Evolutionary conservation across 2,329 filamentous ascomycete species (phyloP), one percentile per base, ranked within the genome.

Genomic region (Aspergillus tamarii): DNA sequence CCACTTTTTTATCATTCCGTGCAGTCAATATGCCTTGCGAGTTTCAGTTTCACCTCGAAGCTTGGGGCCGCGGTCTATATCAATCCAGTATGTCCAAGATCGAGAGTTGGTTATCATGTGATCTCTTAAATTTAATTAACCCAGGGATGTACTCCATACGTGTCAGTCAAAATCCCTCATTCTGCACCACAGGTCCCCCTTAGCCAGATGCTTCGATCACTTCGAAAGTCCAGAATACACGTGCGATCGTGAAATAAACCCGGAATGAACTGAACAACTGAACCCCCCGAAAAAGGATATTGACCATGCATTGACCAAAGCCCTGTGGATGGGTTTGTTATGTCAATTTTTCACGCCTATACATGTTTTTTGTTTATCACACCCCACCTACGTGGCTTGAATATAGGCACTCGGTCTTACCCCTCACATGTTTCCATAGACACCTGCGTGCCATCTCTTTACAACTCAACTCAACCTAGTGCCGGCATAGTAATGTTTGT

Each of bases 401-500:
- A 52, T 32, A 30, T 32, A 34, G 32, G 32, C 32, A 52, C 48
- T 36, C 34, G 16, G 9, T 32, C 48, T 52, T 52, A 32, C 48
- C 48, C 48, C 48, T 32, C 48, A 12, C 28, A 7, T 52, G 11
- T 52, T 21, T 52, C n/a, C 16, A 14, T n/a, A 12, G 28, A 52
- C 48, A 32, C 19, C 16, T n/a, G 3, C 21, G 10, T 52, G 28
- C 28, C 45, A 48, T 48, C 21, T 26, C 23, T 5, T 5, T 30
- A 11, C 41, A 16, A 48, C 45, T 60, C 63, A 34, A 55, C 43
- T 59, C 34, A 46, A 54, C 56, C 57, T 46, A 39, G 32, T 52
- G 34, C 46, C 43, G 59, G 56, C 28, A 50, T 48, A 52, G 36
- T 55, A 64, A 57, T 14, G 39, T 50, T 52, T 32, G 43, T 21